Percentiles rank a stretch among this genome's conserved stretches.
phyloP scores from a whole-genome alignment of 2,329 filamentous ascomycete species.

The Plectosphaerella cucumerina region DNA sequence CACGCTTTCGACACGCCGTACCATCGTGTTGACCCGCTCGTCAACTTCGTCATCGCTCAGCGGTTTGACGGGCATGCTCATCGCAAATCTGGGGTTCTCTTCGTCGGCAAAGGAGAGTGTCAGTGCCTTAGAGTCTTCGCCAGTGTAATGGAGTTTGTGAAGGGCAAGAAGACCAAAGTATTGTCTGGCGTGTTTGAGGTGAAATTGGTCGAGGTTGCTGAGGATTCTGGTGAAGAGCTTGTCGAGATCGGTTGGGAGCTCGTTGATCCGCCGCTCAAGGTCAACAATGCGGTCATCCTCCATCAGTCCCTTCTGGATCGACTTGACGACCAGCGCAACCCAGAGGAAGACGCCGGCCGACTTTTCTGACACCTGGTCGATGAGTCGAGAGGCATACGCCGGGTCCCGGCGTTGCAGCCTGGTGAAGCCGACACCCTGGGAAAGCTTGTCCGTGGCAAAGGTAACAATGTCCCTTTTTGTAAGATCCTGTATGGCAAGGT shows the following conservation, averaged over 20 bases:
- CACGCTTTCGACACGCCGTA: background rate
- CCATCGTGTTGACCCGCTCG: background rate
- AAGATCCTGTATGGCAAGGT: slow-evolving; percentile 11
- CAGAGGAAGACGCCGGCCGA: slow-evolving; percentile 16
- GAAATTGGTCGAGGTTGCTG: background rate
- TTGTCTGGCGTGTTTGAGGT: background rate
- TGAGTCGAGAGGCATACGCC: background rate
- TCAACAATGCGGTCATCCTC: slow-evolving; percentile 6
- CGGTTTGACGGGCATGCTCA: background rate
- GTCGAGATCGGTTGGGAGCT: slow-evolving; percentile 11
- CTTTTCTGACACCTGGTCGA: slow-evolving; percentile 6
- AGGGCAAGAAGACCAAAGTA: background rate
- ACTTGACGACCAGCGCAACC: slow-evolving; percentile 11
- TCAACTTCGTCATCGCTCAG: background rate
- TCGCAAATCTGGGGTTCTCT: background rate
- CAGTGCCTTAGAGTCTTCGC: background rate
- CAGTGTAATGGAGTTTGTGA: background rate
- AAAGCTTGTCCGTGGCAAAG: slow-evolving; percentile 6
- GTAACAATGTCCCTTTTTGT: slow-evolving; percentile 11
- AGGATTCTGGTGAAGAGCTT: slow-evolving; percentile 4
- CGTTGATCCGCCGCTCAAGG: slow-evolving; percentile 3
- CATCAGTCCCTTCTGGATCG: slow-evolving; percentile 7
- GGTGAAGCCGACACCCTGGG: background rate
- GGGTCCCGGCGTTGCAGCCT: background rate
- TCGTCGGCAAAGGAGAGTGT: background rate